Percentiles rank a stretch among this genome's conserved stretches.
These are phyloP conservation scores for Panaeolus papilionaceus DNA, from an alignment of 768 basidiomycete genomes.

Conservation along the genomic window DNA sequence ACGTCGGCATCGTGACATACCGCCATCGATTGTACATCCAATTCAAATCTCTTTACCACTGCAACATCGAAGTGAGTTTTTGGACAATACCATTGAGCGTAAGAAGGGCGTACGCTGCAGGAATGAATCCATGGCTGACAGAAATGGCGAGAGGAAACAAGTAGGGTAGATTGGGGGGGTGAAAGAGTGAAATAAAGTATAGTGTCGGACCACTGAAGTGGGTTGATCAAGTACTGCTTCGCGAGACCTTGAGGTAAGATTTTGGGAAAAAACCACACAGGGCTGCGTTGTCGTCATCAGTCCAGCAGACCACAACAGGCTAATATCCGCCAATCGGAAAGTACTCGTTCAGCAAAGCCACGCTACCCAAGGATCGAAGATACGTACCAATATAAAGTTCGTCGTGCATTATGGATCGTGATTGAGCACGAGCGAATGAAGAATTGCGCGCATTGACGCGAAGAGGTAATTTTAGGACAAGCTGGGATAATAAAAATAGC, in stretches of 20 bases:
- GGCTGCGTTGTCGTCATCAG: slow-evolving; percentile 6
- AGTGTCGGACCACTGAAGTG: slow-evolving; percentile 2
- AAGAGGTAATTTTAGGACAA: slow-evolving; percentile 4
- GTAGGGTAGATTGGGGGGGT: background rate
- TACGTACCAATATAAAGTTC: slow-evolving; percentile 4
- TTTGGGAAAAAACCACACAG: slow-evolving; percentile 6
- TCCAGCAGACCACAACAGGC: slow-evolving; percentile 7
- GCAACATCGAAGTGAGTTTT: background rate
- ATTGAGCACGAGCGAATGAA: slow-evolving; percentile 8
- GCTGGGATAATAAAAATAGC: background rate
- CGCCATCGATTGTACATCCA: slow-evolving; percentile 10
- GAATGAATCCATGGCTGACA: slow-evolving; percentile 9
- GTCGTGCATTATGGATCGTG: background rate
- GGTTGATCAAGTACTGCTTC: slow-evolving; percentile 6
- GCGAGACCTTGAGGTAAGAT: slow-evolving; percentile 13
- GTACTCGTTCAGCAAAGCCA: background rate
- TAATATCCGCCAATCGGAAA: slow-evolving; percentile 12
- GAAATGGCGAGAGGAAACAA: background rate
- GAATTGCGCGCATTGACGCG: slow-evolving; percentile 9
- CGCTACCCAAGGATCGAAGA: slow-evolving; percentile 9
- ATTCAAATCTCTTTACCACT: slow-evolving; percentile 5
- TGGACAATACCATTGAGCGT: background rate
- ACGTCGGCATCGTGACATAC: slow-evolving; percentile 1
- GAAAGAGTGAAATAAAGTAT: background rate
- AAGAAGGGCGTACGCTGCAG: background rate